A percentile compares a stretch with the other conserved stretches of the same genome.
phyloP scores from a whole-genome alignment of 768 basidiomycete species.

The Tylopilus plumbeoviolaceoides region DNA sequence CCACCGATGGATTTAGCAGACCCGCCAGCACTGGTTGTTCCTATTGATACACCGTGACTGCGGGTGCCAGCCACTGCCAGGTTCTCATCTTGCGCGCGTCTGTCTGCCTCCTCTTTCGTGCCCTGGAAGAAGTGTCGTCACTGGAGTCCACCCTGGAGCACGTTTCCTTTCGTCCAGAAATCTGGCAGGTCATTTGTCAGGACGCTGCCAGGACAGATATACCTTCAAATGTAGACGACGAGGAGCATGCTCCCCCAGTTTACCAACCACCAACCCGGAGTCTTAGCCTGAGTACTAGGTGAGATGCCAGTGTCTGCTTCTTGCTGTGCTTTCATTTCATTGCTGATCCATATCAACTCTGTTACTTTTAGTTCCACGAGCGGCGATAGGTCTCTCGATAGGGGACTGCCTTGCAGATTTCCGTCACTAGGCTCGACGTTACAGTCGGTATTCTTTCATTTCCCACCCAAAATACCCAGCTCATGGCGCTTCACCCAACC shows the following conservation, averaged over 20 bases:
- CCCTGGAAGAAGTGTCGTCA: background rate
- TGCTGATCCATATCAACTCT: background rate
- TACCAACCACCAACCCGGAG: conserved; percentile 15
- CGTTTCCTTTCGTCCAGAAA: conserved; percentile 7
- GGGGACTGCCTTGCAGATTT: conserved; percentile 9
- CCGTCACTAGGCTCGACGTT: background rate
- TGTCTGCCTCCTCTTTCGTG: background rate
- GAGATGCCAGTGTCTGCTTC: background rate
- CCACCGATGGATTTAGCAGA: background rate
- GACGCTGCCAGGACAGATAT: conserved; percentile 6
- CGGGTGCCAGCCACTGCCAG: too few species aligned
- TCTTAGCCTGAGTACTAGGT: background rate
- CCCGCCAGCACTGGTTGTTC: background rate
- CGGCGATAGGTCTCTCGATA: conserved; percentile 3
- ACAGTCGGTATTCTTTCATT: conserved; percentile 11
- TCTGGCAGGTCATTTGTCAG: conserved; percentile 24
- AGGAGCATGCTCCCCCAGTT: conserved; percentile 19
- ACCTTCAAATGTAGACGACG: background rate
- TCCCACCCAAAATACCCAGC: background rate
- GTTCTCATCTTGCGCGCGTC: background rate
- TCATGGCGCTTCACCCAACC: conserved; percentile 11
- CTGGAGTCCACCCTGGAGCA: conserved; percentile 13
- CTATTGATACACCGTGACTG: background rate
- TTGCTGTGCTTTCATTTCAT: background rate
- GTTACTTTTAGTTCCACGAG: background rate